phyloP scores from a whole-genome alignment of 768 basidiomycete species.

The Podaxis rugospora region DNA sequence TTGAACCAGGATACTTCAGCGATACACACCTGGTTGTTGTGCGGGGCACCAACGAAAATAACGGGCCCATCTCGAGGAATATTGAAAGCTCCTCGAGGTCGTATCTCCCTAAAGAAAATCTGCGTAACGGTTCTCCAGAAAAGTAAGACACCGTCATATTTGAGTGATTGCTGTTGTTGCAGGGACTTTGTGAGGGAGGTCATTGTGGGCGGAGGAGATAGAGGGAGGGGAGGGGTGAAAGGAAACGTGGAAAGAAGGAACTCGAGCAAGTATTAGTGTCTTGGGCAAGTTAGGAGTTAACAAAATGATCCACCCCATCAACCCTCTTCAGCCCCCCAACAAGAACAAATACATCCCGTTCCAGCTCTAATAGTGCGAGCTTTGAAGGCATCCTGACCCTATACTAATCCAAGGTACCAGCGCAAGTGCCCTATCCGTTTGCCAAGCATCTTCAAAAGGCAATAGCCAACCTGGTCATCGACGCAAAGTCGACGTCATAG shows the following conservation, averaged over 20 bases:
- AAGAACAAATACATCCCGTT: not conserved
- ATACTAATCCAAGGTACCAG: too few relatives aligned
- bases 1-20: not conserved
- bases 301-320: not conserved
- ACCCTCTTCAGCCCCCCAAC: not conserved
- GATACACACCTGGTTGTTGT: constrained; percentile 75
- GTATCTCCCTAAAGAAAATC: constrained; percentile 95
- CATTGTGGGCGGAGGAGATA: constrained; percentile 15
- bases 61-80: constrained; percentile 88
- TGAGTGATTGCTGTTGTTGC: constrained; percentile 21
- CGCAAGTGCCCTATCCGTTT: too few relatives aligned
- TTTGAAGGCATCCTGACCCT: too few relatives aligned
- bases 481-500: not conserved
- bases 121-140: constrained; percentile 86
- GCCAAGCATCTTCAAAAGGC: not conserved
- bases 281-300: not conserved
- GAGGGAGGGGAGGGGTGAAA: constrained; percentile 5
- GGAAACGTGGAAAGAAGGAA: not conserved
- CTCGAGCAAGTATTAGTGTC: not conserved
- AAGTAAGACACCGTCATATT: constrained; percentile 73
- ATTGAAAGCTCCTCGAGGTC: constrained; percentile 92
- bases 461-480: not conserved
- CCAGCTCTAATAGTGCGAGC: too few relatives aligned
- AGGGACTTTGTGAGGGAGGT: constrained; percentile 11
- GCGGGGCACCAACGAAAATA: constrained; percentile 91